Conservation (phyloP, 2,329 filamentous ascomycete species). For the Fusarium pseudograminearum region DNA sequence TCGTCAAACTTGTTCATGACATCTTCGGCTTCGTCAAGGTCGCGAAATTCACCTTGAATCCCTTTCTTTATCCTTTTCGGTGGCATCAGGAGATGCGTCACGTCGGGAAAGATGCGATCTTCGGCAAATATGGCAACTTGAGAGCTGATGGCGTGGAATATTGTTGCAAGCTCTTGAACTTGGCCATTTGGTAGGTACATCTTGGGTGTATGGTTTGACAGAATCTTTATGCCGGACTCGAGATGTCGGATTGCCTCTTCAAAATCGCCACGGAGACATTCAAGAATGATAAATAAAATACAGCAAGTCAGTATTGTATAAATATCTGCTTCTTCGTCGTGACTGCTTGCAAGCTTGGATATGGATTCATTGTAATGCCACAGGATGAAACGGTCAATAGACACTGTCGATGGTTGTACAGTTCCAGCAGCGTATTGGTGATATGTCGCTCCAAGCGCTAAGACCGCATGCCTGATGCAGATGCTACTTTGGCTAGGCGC, state of each 20-base stretch:
- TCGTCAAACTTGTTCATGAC: slow-evolving; percentile 20
- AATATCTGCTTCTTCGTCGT: background rate
- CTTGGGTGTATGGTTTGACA: background rate
- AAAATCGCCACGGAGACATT: slow-evolving; percentile 16
- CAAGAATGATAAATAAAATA: slow-evolving; percentile 4
- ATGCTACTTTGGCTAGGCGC: background rate
- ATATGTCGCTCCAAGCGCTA: slow-evolving; percentile 10
- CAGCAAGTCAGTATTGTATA: background rate
- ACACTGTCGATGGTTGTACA: accelerated
- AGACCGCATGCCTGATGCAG: slow-evolving; percentile 2
- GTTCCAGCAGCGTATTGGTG: background rate
- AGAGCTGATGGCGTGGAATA: slow-evolving; percentile 11
- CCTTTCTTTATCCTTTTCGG: background rate
- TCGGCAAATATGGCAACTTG: slow-evolving; percentile 12
- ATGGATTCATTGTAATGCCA: slow-evolving; percentile 14
- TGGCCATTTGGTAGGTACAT: background rate
- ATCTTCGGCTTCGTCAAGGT: slow-evolving; percentile 12
- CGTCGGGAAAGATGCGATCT: slow-evolving; percentile 10
- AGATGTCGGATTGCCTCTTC: slow-evolving; percentile 18
- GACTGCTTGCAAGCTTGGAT: background rate
- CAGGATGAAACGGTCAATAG: slow-evolving; percentile 7
- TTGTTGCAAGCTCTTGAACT: background rate
- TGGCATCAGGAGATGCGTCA: background rate
- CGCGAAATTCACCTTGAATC: background rate
- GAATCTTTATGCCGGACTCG: slow-evolving; percentile 6